phyloP scores from a whole-genome alignment of 352 stramenopile genomes.

The Phytopythium boreale region DNA sequence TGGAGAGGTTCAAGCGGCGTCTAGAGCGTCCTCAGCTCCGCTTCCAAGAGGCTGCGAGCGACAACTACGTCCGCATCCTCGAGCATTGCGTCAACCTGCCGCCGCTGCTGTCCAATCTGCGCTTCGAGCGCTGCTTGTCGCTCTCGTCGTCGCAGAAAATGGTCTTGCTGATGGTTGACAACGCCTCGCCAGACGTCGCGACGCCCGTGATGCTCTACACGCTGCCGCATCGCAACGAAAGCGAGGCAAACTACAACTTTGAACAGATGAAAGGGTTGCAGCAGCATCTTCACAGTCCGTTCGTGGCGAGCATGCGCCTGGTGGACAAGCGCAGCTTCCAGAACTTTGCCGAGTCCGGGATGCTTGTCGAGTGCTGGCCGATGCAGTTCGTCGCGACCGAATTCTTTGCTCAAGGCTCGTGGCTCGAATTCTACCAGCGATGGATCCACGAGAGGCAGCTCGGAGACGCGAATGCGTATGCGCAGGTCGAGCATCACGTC shows the following conservation, averaged over 20 bases:
- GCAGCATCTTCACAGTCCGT: constrained; percentile 32
- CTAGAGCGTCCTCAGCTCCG: constrained; percentile 44
- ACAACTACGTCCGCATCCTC: constrained; percentile 47
- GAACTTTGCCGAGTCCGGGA: constrained; percentile 53
- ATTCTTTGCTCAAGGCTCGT: constrained; percentile 37
- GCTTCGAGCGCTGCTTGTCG: constrained; percentile 44
- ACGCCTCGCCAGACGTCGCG: background rate
- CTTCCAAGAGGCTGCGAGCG: constrained; percentile 43
- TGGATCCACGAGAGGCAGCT: constrained; percentile 4
- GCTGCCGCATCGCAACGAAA: constrained; percentile 38
- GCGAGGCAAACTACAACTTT: constrained; percentile 33
- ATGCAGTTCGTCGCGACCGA: constrained; percentile 50
- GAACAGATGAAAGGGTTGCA: constrained; percentile 32
- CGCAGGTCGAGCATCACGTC: constrained; percentile 28
- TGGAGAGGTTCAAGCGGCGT: constrained; percentile 38
- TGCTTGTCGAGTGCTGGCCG: constrained; percentile 60
- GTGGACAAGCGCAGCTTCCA: constrained; percentile 56
- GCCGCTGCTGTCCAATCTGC: constrained; percentile 40
- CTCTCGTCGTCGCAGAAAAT: constrained; percentile 37
- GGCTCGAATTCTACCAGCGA: constrained; percentile 26
- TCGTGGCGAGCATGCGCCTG: constrained; percentile 26
- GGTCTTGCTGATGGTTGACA: constrained; percentile 30
- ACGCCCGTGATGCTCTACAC: constrained; percentile 33
- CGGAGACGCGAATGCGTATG: constrained; percentile 8
- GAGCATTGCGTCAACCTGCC: constrained; percentile 48